phyloP scores from a whole-genome alignment of 805 yeast species.

The Tetrapisispora iriomotensis region DNA sequence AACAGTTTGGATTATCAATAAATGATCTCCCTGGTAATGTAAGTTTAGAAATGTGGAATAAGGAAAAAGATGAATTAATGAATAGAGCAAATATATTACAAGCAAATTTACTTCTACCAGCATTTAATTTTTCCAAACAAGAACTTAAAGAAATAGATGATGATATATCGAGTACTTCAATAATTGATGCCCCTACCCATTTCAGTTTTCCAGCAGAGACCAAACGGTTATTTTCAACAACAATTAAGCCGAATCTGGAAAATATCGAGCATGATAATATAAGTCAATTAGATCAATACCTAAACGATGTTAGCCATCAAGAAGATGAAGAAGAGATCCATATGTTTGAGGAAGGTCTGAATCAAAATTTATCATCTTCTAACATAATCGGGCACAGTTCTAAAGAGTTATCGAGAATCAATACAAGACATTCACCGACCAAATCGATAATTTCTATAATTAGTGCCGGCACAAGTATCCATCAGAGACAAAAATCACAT shows the following conservation, averaged over 20 bases:
- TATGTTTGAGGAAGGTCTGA: slow-evolving; percentile 18
- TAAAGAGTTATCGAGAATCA: slow-evolving; percentile 10
- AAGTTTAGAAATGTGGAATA: slow-evolving; percentile 20
- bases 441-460: slow-evolving; percentile 26
- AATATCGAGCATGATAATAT: slow-evolving; percentile 14
- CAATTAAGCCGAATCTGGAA: neutral
- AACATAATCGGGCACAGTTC: slow-evolving; percentile 8
- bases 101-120: slow-evolving; percentile 11
- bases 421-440: slow-evolving; percentile 26
- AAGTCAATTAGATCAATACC: slow-evolving; percentile 22
- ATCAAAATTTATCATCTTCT: slow-evolving; percentile 15
- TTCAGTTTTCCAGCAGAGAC: slow-evolving; percentile 17
- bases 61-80: slow-evolving; percentile 10
- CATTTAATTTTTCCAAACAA: slow-evolving; percentile 8
- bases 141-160: neutral
- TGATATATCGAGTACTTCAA: neutral
- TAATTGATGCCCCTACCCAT: slow-evolving; percentile 5
- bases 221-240: neutral
- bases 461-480: slow-evolving; percentile 13
- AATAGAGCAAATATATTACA: slow-evolving; percentile 12
- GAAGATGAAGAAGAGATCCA: slow-evolving; percentile 11
- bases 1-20: neutral
- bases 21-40: slow-evolving; percentile 12
- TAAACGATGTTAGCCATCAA: slow-evolving; percentile 9
- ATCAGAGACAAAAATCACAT: slow-evolving; percentile 11